Evolutionary conservation across 495 filamentous ascomycete genomes (phyloP).

Genomic region (Saxispiralis lemnorum): DNA sequence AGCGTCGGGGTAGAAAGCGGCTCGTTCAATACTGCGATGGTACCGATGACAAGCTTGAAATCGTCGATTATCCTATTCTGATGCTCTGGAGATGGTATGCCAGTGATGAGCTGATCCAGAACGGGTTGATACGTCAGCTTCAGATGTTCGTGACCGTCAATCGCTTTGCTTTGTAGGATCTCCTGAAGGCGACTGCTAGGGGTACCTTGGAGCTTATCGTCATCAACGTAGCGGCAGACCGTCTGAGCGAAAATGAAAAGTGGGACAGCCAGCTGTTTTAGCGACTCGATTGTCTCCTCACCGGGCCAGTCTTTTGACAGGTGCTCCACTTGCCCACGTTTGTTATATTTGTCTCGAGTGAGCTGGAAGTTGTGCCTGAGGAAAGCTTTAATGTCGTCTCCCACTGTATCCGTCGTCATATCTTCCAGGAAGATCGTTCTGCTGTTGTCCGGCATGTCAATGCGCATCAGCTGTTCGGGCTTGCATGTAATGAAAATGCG

Average conservation of each 20-base stretch:
- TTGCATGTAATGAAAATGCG: slow-evolving; percentile 24
- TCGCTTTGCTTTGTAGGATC: too few relatives aligned
- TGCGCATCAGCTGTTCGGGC: slow-evolving; percentile 20
- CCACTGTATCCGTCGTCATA: slow-evolving; percentile 18
- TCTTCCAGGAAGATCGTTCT: slow-evolving; percentile 21
- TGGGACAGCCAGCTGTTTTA: slow-evolving; percentile 26
- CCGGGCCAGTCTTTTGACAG: slow-evolving; percentile 28
- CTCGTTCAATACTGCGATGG: slow-evolving; percentile 17
- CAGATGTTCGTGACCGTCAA: too few relatives aligned
- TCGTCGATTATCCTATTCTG: slow-evolving; percentile 3
- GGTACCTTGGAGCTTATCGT: background rate
- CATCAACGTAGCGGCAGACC: slow-evolving; percentile 12
- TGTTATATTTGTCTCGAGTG: background rate
- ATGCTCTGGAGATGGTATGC: too few relatives aligned
- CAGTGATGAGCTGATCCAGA: too few relatives aligned
- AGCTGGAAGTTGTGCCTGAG: slow-evolving; percentile 10
- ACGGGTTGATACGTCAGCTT: too few relatives aligned
- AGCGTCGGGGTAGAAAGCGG: slow-evolving; percentile 20
- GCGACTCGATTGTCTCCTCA: slow-evolving; percentile 13
- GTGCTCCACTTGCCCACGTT: background rate
- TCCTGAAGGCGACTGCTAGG: too few relatives aligned
- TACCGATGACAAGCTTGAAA: slow-evolving; percentile 21
- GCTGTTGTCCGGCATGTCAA: slow-evolving; percentile 6
- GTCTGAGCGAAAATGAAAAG: slow-evolving; percentile 20
- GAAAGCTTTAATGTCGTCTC: slow-evolving; percentile 25